Base-by-base conservation (phyloP, 2,329 filamentous ascomycete genomes). In the Aspergillus piperis region DNA sequence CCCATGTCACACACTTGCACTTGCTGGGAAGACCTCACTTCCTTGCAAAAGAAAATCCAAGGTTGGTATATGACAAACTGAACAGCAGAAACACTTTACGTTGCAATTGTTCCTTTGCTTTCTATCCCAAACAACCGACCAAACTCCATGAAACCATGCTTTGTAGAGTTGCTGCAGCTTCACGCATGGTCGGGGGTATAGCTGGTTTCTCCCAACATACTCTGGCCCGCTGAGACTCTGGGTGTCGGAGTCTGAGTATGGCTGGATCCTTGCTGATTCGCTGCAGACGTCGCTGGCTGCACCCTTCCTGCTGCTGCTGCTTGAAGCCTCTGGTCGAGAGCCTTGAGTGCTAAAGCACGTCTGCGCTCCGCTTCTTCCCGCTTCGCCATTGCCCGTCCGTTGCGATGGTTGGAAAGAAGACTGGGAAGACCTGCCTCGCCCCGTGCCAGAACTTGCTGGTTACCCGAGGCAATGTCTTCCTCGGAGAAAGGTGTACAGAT, bases 281-380 rank as follows among this genome's bases (percentile, higher is more conserved):
- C 58, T 42, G 71, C 57, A 5, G 73, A 60, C 11, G 72, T 65
- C 57, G 66, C 76, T 59, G 78, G 73, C 19, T 82, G 72, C 27
- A 80, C 74, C 50, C 83, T 78, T 61, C 77, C 83, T 36, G 82
- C 82, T 15, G 90, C 89, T 3, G 92, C 92, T n/a, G 91, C 90
- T 75, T 95, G 90, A 55, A 99, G 81, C 65, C 95, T 85, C 78
- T 98, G 92, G 75, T 99, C 95, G 57, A 99, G 80, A 3, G 93
- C 94, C 73, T 94, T 94, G 58, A 99, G 82, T 1, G 95, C 95
- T 66, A 99, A 80, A 0, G 93, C 93, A 66, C 95, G 86, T 73
- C 95, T 86, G 66, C 95, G 83, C 80, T 98, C 95, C 0, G 94
- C 94, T 77, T 98, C 95, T 53, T 95, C 94, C 61, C 93, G 87